Base-by-base conservation (phyloP, 1,284 basidiomycete genomes). In the Clitocybe nebularis region DNA sequence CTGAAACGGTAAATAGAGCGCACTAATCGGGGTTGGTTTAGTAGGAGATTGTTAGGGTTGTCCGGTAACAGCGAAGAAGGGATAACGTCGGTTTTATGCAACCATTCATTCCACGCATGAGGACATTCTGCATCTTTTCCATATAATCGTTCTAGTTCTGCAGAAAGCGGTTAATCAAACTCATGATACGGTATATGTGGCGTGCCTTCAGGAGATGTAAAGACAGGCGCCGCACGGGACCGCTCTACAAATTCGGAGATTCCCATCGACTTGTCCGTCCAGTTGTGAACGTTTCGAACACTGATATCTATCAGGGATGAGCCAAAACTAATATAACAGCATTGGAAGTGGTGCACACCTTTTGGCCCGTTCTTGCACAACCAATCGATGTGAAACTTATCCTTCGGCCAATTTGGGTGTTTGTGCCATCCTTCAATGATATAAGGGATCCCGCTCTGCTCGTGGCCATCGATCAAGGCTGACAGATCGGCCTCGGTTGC, bases 111-210 rank as follows among this genome's bases (percentile, higher is more conserved):
- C 84, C 85, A 89, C 52, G 64, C 53, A 16, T 52, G 14, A 0
- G 86, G 87, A 56, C 85, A 89, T 7, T 73, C 64, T 1, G 74
- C 71, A 53, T 89, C 87, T 56, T 89, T 89, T 16, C 81, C 85
- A 51, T 89, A 89, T 7, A 79, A 64, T 16, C 81, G 67, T 55
- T 76, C 71, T 2, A 56, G 51, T 48, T 86, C 86, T 86, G 50
- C n/a, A 21, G 32, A 39, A 44, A 33, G 21, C 19, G 11, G 16
- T 40, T 29, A 20, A 44, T 50, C 25, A 47, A 29, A 2, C 30
- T 22, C 13, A 32, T 11, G 26, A 45, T 32, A 34, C 16, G 21
- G 25, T 8, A 33, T 22, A 22, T 28, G 16, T 8, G 17, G 45
- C 58, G 30, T 42, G 75, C 77, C 77, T 48, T 60, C 60, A 19